Conservation (phyloP, 495 filamentous ascomycete species). For the Podospora sp. region DNA sequence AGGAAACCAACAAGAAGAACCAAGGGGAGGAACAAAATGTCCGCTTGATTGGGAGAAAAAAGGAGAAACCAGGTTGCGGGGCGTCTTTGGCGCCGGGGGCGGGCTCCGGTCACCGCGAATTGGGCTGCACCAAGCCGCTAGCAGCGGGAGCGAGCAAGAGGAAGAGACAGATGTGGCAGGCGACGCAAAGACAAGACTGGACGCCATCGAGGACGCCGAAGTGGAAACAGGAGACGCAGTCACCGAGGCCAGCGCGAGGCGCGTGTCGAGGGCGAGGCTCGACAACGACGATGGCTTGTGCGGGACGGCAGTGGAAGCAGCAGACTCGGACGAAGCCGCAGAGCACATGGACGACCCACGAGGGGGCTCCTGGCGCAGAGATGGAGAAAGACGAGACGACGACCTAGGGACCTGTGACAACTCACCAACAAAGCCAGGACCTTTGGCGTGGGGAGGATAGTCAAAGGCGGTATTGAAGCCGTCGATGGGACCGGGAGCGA, state of each 20-base stretch:
- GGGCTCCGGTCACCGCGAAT: constrained; percentile 29
- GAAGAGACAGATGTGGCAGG: constrained; percentile 52
- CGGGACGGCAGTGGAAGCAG: constrained; percentile 37
- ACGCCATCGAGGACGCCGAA: constrained; percentile 26
- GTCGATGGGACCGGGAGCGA: constrained; percentile 47
- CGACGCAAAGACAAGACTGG: constrained; percentile 51
- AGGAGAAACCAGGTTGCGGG: constrained; percentile 34
- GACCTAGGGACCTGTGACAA: constrained; percentile 48
- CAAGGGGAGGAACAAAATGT: constrained; percentile 62
- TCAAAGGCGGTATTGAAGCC: constrained; percentile 60
- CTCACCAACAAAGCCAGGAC: constrained; percentile 76
- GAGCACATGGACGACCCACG: constrained; percentile 27
- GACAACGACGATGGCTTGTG: constrained; percentile 11
- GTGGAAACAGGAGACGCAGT: constrained; percentile 35
- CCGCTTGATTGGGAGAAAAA: constrained; percentile 62
- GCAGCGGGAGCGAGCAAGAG: constrained; percentile 41
- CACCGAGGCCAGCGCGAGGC: constrained; percentile 37
- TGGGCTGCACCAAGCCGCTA: constrained; percentile 36
- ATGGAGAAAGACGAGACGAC: constrained; percentile 17
- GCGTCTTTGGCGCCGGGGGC: constrained; percentile 25
- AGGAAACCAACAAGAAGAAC: constrained; percentile 66
- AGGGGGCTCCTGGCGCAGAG: constrained; percentile 2
- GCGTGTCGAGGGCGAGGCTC: constrained; percentile 36
- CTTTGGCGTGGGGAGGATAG: constrained; percentile 53
- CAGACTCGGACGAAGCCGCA: constrained; percentile 37